Base-by-base conservation (phyloP, 2,329 filamentous ascomycete species). In the Ophiostoma piceae region DNA sequence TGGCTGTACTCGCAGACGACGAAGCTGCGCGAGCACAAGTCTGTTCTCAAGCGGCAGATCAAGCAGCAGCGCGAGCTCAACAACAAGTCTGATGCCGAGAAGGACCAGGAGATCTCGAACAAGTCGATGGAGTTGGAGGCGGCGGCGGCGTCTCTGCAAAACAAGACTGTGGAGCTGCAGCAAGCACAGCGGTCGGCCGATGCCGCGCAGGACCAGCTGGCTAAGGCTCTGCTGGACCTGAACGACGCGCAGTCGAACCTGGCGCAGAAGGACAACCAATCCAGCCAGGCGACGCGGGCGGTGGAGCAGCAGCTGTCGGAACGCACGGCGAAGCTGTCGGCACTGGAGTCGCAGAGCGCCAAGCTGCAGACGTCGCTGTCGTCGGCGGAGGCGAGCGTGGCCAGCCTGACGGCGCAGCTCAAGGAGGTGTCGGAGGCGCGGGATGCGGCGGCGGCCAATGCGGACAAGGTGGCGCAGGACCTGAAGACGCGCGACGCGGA, bases 51-150 rank as follows among this genome's bases (percentile, higher is more conserved):
- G 76, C 88, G 93, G 62, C 94, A 98, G 78, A 94, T 97, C 76
- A 94, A 96, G 80, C 94, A 98, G 77, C 94, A 98, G 79, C 90
- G 94, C 71, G 92, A 96, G 76, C 85, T 97, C 70, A 96, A 96
- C 80, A 93, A 85, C 81, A 94, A 94, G 76, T 93, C 92, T 0
- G 92, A 96, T 74, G 83, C 86, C 26, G 85, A 89, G 72, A 87
- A 89, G 75, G 89, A 90, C 74, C 84, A 84, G 57, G 86, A 90
- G 72, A 78, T 91, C n/a, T 81, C 84, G 32, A 78, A 82, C 66
- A 88, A 86, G 74, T 81, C 84, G 68, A 83, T 85, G 19, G 84
- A 89, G 74, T 76, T 91, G 8, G 54, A 71, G 39, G 84, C 88
- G 72, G 87, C 88, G 74, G 88, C 90, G 74, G 84, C 85, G 54